phyloP scores from a whole-genome alignment of 495 filamentous ascomycete species.

The Xylaria telfairii region DNA sequence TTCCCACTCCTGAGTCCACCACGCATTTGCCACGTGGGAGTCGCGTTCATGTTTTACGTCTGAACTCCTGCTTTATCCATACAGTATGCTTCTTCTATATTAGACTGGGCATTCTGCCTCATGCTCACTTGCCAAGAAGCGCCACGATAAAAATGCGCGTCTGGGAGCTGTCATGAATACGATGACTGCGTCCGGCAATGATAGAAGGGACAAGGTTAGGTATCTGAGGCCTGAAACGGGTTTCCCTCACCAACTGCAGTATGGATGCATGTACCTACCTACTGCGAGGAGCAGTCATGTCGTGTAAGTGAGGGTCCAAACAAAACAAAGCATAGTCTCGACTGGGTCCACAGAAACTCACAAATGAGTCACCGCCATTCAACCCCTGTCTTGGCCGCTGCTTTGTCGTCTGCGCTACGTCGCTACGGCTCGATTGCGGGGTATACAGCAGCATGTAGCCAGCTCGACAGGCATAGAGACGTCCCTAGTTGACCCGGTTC shows the following conservation, averaged over 20 bases:
- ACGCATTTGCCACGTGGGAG: background rate
- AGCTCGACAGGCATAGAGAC: background rate
- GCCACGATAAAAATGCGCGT: background rate
- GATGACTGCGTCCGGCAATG: background rate
- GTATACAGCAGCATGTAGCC: background rate
- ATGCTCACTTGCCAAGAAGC: constrained; percentile 7
- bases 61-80: background rate
- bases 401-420: background rate
- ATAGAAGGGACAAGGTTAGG: background rate
- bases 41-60: background rate
- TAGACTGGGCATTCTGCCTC: background rate
- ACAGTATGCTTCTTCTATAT: background rate
- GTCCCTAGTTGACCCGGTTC: background rate
- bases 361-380: constrained; percentile 16
- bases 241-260: background rate
- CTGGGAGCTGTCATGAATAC: background rate
- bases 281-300: background rate
- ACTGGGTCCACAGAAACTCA: background rate
- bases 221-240: background rate
- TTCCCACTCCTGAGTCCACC: background rate
- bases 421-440: background rate
- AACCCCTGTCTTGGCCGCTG: background rate
- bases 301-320: background rate
- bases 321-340: constrained; percentile 4
- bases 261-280: constrained; percentile 2